Percentiles rank a stretch among this genome's conserved stretches.
phyloP scores from a whole-genome alignment of 1,139 yeast genomes.

The Tardiomyces digboiensis region DNA sequence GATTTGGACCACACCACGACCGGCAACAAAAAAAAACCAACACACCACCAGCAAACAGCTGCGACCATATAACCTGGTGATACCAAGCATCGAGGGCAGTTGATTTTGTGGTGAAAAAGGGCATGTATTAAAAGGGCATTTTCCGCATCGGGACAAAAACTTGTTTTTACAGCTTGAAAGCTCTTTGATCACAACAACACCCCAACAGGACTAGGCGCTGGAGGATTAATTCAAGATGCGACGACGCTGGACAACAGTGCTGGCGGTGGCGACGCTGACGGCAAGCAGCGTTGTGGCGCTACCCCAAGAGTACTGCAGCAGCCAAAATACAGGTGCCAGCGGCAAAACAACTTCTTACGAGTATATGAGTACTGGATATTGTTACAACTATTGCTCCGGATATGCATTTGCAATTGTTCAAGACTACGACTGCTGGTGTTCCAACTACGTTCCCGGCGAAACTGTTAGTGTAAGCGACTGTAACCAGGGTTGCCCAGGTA shows the following conservation, averaged over 20 bases:
- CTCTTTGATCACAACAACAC: no score
- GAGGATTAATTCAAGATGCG: no score
- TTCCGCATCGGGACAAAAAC: no score
- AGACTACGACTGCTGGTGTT: constrained; percentile 49
- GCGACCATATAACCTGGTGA: no score
- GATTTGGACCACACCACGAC: no score
- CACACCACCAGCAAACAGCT: no score
- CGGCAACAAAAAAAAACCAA: no score
- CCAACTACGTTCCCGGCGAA: constrained; percentile 40
- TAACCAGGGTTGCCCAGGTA: constrained; percentile 45
- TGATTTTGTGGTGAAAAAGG: no score
- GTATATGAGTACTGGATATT: constrained; percentile 47
- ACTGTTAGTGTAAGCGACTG: constrained; percentile 33
- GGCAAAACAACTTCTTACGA: constrained; percentile 16
- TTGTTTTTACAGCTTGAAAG: no score
- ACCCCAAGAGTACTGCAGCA: constrained; percentile 33
- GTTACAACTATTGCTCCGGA: constrained; percentile 42
- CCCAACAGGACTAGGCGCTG: no score
- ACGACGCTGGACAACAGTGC: not conserved
- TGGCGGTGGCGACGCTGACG: not conserved
- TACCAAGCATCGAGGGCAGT: no score
- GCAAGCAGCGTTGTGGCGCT: not conserved
- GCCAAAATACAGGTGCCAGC: constrained; percentile 33
- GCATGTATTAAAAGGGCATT: no score
- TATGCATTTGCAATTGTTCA: constrained; percentile 49